Evolutionary conservation across 1,139 yeast species (phyloP).

Genomic region (Candida tunisiensis): DNA sequence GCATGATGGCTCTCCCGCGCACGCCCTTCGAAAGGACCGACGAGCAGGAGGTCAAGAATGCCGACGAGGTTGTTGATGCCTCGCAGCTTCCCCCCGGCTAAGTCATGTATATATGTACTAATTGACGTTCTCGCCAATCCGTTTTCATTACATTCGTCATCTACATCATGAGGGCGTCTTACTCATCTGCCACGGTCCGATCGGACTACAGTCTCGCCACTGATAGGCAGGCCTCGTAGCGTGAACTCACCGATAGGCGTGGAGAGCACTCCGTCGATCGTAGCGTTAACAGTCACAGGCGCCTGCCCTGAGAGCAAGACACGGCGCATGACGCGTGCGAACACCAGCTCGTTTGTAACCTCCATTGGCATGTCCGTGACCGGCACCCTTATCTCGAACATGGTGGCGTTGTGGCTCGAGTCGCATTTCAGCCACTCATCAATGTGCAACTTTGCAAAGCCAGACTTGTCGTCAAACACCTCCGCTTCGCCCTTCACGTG

Average conservation of each 20-base stretch:
- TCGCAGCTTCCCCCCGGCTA: conserved; percentile 77
- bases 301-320: conserved; percentile 14
- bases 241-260: conserved; percentile 25
- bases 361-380: conserved; percentile 15
- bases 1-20: conserved; percentile 98
- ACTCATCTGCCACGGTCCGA: neutral
- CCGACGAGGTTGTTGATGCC: conserved; percentile 38
- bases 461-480: conserved; percentile 6
- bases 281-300: conserved; percentile 13
- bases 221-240: conserved; percentile 13
- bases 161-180: neutral
- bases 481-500: conserved; percentile 6
- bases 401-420: conserved; percentile 5
- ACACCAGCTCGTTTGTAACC: conserved; percentile 13
- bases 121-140: too few relatives aligned
- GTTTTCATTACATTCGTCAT: neutral
- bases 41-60: conserved; percentile 37
- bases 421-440: conserved; percentile 8
- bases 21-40: conserved; percentile 49
- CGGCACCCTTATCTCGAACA: conserved; percentile 9
- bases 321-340: conserved; percentile 13
- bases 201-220: conserved; percentile 8
- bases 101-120: conserved; percentile 2
- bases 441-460: conserved; percentile 5
- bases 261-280: conserved; percentile 20